Evolutionary conservation across 2,329 filamentous ascomycete genomes (phyloP).

Genomic region (Dactylonectria macrodidyma): DNA sequence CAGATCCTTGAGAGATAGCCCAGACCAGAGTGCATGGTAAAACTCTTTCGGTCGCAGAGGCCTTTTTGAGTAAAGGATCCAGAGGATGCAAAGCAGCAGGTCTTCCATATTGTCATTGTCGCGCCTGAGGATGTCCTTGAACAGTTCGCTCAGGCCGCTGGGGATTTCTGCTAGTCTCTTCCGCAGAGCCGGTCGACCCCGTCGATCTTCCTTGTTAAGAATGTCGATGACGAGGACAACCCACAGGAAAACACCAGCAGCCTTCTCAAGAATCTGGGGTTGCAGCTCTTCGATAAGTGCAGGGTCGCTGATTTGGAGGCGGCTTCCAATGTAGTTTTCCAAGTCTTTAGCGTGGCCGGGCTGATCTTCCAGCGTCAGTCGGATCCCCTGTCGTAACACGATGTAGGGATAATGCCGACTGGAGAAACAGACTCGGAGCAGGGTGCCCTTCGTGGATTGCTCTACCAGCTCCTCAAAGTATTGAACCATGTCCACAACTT

Average conservation of each 20-base stretch:
- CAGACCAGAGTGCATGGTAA: slow-evolving; percentile 58
- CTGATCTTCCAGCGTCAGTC: slow-evolving; percentile 53
- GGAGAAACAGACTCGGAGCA: slow-evolving; percentile 58
- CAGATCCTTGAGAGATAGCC: slow-evolving; percentile 36
- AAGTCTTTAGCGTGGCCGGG: slow-evolving; percentile 56
- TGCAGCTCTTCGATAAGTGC: slow-evolving; percentile 15
- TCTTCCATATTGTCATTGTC: slow-evolving; percentile 59
- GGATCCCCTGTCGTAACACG: slow-evolving; percentile 45
- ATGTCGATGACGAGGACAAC: slow-evolving; percentile 58
- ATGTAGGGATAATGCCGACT: slow-evolving; percentile 64
- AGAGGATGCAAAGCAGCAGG: slow-evolving; percentile 63
- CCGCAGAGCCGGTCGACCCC: slow-evolving; percentile 44
- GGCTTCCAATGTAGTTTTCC: slow-evolving; percentile 47
- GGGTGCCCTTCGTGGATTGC: slow-evolving; percentile 32
- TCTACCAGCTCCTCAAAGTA: slow-evolving; percentile 59
- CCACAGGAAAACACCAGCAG: slow-evolving; percentile 61
- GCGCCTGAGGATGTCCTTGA: slow-evolving; percentile 64
- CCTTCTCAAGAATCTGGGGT: slow-evolving; percentile 52
- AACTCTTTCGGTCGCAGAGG: slow-evolving; percentile 61
- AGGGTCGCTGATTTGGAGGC: slow-evolving; percentile 43
- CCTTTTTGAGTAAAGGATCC: slow-evolving; percentile 64
- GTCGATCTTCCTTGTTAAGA: slow-evolving; percentile 53
- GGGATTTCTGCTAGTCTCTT: slow-evolving; percentile 54
- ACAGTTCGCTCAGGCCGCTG: slow-evolving; percentile 60
- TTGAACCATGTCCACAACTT: slow-evolving; percentile 59